A percentile compares a stretch with the other conserved stretches of the same genome.
Conservation (phyloP, 2,329 filamentous ascomycete species). For the Cyphellophora europaea region DNA sequence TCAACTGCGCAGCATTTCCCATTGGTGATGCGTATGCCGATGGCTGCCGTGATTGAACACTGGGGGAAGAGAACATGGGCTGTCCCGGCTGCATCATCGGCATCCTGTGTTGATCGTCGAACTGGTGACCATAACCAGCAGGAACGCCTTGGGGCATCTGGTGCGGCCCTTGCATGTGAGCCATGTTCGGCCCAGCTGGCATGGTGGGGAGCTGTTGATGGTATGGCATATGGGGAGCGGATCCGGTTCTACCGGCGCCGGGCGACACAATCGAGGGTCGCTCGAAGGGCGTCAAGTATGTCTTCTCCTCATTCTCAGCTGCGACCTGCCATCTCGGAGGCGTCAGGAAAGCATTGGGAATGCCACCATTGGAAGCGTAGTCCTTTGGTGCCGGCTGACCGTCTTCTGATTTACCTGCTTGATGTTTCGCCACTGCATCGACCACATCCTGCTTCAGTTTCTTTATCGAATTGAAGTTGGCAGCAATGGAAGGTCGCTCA, state of each 20-base stretch:
- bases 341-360: slow-evolving; percentile 77
- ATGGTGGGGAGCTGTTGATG: slow-evolving; percentile 73
- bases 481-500: slow-evolving; percentile 44
- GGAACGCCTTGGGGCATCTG: no score
- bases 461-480: slow-evolving; percentile 55
- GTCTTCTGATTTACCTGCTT: background rate
- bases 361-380: slow-evolving; percentile 69
- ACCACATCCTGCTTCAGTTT: slow-evolving; percentile 58
- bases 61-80: slow-evolving; percentile 78
- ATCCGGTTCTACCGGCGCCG: slow-evolving; percentile 49
- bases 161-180: slow-evolving; percentile 67
- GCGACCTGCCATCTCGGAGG: slow-evolving; percentile 72
- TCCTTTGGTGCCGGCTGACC: slow-evolving; percentile 41
- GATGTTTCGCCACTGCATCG: slow-evolving; percentile 9
- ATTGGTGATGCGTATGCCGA: slow-evolving; percentile 62
- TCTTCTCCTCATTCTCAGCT: slow-evolving; percentile 63
- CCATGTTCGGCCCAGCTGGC: slow-evolving; percentile 59
- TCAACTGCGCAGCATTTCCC: slow-evolving; percentile 59
- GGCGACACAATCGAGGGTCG: slow-evolving; percentile 58
- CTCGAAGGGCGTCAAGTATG: slow-evolving; percentile 74
- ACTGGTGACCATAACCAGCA: slow-evolving; percentile 47
- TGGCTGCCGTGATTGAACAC: slow-evolving; percentile 56
- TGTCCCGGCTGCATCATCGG: slow-evolving; percentile 71
- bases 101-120: slow-evolving; percentile 71
- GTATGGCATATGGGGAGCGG: slow-evolving; percentile 63